Conservation (phyloP, 176 grass and related monocot genomes). For the Elaeis guineensis region DNA sequence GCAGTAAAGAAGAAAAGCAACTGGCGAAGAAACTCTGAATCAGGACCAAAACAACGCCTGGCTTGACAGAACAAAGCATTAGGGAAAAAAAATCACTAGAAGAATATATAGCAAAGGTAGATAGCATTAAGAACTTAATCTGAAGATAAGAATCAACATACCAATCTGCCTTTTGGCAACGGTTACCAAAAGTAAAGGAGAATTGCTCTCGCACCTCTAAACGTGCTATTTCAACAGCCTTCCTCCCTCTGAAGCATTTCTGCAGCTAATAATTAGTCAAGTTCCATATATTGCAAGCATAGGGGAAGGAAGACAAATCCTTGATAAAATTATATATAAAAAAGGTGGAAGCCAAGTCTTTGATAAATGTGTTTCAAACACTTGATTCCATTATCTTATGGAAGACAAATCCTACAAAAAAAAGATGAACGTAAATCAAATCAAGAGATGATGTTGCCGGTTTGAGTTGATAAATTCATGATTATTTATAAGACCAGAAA, state of each 20-base stretch:
- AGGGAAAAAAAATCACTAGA: constrained; percentile 18
- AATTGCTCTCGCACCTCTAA: constrained; percentile 51
- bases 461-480: too few relatives aligned
- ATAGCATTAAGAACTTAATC: constrained; percentile 4
- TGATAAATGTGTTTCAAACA: too few relatives aligned
- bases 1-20: constrained; percentile 90
- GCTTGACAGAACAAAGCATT: constrained; percentile 33
- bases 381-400: too few relatives aligned
- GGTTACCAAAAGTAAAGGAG: constrained; percentile 53
- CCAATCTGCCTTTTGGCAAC: constrained; percentile 62
- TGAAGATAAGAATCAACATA: constrained; percentile 17
- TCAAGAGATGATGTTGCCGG: too few relatives aligned
- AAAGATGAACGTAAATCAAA: too few relatives aligned
- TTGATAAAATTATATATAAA: too few relatives aligned
- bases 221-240: constrained; percentile 47
- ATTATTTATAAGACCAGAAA: too few relatives aligned
- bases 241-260: constrained; percentile 99
- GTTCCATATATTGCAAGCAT: too few relatives aligned
- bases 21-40: constrained; percentile 83
- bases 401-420: too few relatives aligned
- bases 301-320: too few relatives aligned
- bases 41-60: constrained; percentile 58
- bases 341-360: too few relatives aligned
- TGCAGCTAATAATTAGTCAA: constrained; percentile 74
- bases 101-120: constrained; percentile 13